Percentiles rank a stretch among this genome's conserved stretches.
phyloP scores from a whole-genome alignment of 2,329 filamentous ascomycete genomes.

The Magnaporthales sp. region DNA sequence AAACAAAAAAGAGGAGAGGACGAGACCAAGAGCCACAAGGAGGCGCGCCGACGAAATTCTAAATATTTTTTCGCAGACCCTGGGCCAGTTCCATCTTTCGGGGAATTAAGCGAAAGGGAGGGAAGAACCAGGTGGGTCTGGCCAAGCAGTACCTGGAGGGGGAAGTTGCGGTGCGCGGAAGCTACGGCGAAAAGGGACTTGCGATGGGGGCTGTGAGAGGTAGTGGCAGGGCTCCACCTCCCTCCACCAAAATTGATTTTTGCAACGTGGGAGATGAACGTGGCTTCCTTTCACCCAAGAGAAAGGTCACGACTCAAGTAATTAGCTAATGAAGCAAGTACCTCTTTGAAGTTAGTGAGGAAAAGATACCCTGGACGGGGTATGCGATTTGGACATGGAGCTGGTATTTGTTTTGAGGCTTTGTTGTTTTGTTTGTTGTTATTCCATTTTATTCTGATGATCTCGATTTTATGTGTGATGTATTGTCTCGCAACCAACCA shows the following conservation, averaged over 20 bases:
- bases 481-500: background rate
- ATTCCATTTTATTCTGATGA: background rate
- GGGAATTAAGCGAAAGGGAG: slow-evolving; percentile 20
- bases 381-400: background rate
- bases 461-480: background rate
- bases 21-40: slow-evolving; percentile 18
- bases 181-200: background rate
- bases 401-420: background rate
- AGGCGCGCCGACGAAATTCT: slow-evolving; percentile 19
- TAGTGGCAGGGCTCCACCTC: background rate
- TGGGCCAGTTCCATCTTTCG: slow-evolving; percentile 10
- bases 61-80: slow-evolving; percentile 25
- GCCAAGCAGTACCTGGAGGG: background rate
- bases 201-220: background rate
- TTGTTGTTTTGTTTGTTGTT: background rate
- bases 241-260: background rate
- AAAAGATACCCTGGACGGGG: background rate
- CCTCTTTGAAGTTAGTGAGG: background rate
- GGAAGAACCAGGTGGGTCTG: slow-evolving; percentile 17
- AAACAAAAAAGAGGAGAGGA: slow-evolving; percentile 15
- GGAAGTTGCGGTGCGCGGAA: background rate
- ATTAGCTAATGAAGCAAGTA: background rate
- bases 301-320: background rate
- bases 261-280: background rate
- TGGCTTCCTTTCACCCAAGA: background rate